Conservation (phyloP, 192 early-diverging fungal genomes). For the Umbelopsis ramanniana region DNA sequence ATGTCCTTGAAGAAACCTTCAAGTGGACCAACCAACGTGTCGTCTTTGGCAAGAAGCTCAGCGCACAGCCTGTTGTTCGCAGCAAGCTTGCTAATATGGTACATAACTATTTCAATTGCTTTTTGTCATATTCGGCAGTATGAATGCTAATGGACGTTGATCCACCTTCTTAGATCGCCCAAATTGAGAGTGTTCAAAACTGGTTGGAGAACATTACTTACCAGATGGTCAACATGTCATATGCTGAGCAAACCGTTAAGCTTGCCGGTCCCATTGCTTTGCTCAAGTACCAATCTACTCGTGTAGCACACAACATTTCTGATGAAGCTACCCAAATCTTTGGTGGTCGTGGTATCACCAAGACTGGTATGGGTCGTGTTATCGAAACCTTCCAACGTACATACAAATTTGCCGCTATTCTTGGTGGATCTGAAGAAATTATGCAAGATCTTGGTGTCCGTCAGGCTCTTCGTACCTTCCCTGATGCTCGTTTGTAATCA, state of each 20-base stretch:
- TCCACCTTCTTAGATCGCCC: slow-evolving; percentile 32
- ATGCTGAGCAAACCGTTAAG: slow-evolving; percentile 63
- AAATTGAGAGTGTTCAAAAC: slow-evolving; percentile 54
- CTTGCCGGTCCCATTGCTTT: slow-evolving; percentile 72
- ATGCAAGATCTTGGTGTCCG: slow-evolving; percentile 57
- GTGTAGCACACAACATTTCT: slow-evolving; percentile 60
- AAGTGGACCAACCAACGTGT: slow-evolving; percentile 77
- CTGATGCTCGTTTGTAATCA: slow-evolving; percentile 21
- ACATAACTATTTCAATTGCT: background rate
- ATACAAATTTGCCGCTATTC: slow-evolving; percentile 59
- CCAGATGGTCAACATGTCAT: slow-evolving; percentile 71
- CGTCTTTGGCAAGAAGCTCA: slow-evolving; percentile 71
- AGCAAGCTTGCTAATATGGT: slow-evolving; percentile 70
- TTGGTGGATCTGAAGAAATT: slow-evolving; percentile 56
- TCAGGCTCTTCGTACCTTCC: slow-evolving; percentile 36
- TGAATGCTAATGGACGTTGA: background rate
- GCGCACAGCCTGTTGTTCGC: slow-evolving; percentile 75
- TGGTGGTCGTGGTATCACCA: slow-evolving; percentile 72
- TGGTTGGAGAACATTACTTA: slow-evolving; percentile 69
- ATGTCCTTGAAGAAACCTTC: slow-evolving; percentile 63
- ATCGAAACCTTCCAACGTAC: slow-evolving; percentile 69
- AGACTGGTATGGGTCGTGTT: slow-evolving; percentile 71
- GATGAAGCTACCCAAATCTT: slow-evolving; percentile 77
- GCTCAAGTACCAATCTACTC: slow-evolving; percentile 60
- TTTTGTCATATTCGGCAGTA: background rate